Evolutionary conservation across 768 basidiomycete genomes (phyloP), one percentile per base, ranked within the genome.

Genomic region (Fomitopsis pulvina): DNA sequence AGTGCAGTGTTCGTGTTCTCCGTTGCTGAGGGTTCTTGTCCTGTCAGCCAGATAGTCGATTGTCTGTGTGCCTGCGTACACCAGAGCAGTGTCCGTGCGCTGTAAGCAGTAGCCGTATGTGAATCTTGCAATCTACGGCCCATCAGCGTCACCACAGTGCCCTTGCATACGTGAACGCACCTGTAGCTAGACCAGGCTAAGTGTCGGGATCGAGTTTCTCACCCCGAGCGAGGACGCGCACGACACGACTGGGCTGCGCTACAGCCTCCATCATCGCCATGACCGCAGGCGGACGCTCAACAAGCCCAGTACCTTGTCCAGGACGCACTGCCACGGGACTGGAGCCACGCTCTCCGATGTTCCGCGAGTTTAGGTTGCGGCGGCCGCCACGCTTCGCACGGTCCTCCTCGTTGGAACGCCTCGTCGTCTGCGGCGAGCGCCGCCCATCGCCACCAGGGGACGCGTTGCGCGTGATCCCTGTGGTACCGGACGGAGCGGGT

Each of bases 211-310:
- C 87, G 47, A 92, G 66, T 66, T 90, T 89, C 74, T 92, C 89
- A 27, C 89, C 89, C 11, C 89, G 79, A 1, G 89, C 86, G 52
- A 92, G 78, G 25, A 92, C 83, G 22, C 87, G 74, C 28, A 91
- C 81, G 55, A 86, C 83, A 54, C 80, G 83, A 63, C 77, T 83
- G 6, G 85, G 83, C 55, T 87, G 83, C 20, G 82, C 71, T 8
- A 86, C 75, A 64, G 79, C 78, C 54, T 83, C 83, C 85, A 86
- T 87, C 85, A 90, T 87, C 3, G 84, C 81, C 74, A 81, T 79
- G 41, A 87, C 85, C 1, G 86, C 83, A 8, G 84, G 77, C 0
- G 86, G 85, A 18, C 86, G 79, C 61, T 90, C 88, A 44, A 90
- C 88, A 38, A 90, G 71, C 2, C 77, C 63, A 62, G 41, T 60